A percentile compares a stretch with the other conserved stretches of the same genome.
phyloP scores from a whole-genome alignment of 2,329 filamentous ascomycete genomes.

The Beauveria bassiana region DNA sequence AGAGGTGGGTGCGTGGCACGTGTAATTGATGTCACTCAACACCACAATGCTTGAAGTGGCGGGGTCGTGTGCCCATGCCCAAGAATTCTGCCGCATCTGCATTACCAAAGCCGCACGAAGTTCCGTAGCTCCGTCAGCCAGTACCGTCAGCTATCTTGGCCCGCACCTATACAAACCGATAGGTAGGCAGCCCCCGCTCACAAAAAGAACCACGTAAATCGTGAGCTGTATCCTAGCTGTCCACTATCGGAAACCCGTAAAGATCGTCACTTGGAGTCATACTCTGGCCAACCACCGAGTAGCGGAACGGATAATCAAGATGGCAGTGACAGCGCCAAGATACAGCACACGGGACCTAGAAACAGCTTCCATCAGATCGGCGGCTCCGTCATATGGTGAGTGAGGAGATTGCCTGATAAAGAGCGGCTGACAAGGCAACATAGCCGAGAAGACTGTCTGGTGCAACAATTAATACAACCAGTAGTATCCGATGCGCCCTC shows the following conservation, averaged over 20 bases:
- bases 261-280: neutral
- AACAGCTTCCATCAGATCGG: slow-evolving; percentile 58
- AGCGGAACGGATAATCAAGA: neutral
- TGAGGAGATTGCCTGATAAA: slow-evolving; percentile 14
- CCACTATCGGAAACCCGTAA: neutral
- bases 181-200: neutral
- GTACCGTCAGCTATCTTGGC: neutral
- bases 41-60: neutral
- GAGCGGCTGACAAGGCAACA: neutral
- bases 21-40: neutral
- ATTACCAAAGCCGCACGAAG: neutral
- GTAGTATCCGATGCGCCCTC: slow-evolving; percentile 57
- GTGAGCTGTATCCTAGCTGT: neutral
- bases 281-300: neutral
- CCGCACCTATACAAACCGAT: neutral
- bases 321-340: slow-evolving; percentile 21
- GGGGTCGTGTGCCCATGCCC: slow-evolving; percentile 9
- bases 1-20: too few species aligned
- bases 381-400: slow-evolving; percentile 61
- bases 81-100: neutral
- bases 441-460: neutral
- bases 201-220: neutral
- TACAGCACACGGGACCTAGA: slow-evolving; percentile 52
- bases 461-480: neutral
- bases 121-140: slow-evolving; percentile 16